A percentile compares a stretch with the other conserved stretches of the same genome.
Evolutionary conservation across 306 rosid genomes (phyloP).

Genomic region (Hippophae tibetana): DNA sequence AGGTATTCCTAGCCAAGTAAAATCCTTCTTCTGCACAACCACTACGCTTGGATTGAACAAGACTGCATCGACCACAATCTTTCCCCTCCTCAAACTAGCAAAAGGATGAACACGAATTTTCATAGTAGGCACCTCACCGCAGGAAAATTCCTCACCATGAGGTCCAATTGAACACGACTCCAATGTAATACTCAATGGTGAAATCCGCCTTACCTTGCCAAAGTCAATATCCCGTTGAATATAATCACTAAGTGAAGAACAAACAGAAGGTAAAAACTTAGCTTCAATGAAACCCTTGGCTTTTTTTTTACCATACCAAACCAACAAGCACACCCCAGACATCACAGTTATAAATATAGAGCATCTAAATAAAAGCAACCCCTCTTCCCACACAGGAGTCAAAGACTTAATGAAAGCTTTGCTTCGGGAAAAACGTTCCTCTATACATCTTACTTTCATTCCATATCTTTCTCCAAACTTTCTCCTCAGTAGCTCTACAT

Average conservation of each 20-base stretch:
- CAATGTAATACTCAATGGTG: constrained; percentile 77
- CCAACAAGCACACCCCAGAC: constrained; percentile 64
- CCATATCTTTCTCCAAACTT: constrained; percentile 31
- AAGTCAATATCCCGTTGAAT: constrained; percentile 69
- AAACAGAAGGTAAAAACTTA: constrained; percentile 66
- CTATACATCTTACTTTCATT: constrained; percentile 48
- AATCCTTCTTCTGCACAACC: constrained; percentile 76
- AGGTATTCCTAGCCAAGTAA: constrained; percentile 85
- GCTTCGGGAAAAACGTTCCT: constrained; percentile 41
- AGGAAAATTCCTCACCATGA: constrained; percentile 65
- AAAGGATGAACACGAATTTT: constrained; percentile 64
- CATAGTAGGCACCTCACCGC: constrained; percentile 70
- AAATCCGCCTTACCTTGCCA: constrained; percentile 69
- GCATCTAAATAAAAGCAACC: constrained; percentile 62
- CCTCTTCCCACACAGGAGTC: constrained; percentile 55
- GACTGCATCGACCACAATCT: constrained; percentile 78
- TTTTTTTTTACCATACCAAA: constrained; percentile 66
- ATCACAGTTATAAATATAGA: constrained; percentile 52
- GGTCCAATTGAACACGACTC: constrained; percentile 85
- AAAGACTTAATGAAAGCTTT: constrained; percentile 41
- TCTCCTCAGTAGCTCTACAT: constrained; percentile 51
- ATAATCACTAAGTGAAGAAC: constrained; percentile 52
- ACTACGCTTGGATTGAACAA: constrained; percentile 56
- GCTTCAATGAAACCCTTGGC: constrained; percentile 64
- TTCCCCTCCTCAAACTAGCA: constrained; percentile 78